These are phyloP conservation scores for Lichtheimia ornata DNA, from an alignment of 371 early-diverging fungal species.

Conservation along the genomic window DNA sequence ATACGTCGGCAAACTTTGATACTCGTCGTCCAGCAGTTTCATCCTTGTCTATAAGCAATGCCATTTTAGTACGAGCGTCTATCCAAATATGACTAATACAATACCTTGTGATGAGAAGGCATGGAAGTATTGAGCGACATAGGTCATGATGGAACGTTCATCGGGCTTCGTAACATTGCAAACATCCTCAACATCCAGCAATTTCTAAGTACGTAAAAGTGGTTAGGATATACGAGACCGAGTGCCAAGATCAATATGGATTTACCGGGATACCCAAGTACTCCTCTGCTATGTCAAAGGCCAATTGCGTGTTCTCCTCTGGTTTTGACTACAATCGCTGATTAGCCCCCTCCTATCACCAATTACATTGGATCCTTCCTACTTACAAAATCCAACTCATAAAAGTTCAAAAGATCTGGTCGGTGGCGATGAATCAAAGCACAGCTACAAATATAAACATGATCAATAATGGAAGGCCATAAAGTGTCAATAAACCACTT, in stretches of 20 bases:
- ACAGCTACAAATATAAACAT: slow-evolving; percentile 52
- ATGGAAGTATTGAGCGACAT: slow-evolving; percentile 98
- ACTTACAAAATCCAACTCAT: slow-evolving; percentile 73
- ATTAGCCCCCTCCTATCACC: not conserved
- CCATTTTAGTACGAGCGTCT: too few relatives aligned
- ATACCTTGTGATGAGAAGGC: slow-evolving; percentile 86
- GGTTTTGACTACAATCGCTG: slow-evolving; percentile 51
- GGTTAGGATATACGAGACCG: too few relatives aligned
- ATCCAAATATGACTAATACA: not conserved
- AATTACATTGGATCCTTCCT: not conserved
- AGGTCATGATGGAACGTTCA: slow-evolving; percentile 97
- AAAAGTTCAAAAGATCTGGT: slow-evolving; percentile 92
- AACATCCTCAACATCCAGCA: slow-evolving; percentile 96
- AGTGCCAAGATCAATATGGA: not conserved
- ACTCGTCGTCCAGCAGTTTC: slow-evolving; percentile 92
- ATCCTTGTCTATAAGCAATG: slow-evolving; percentile 59
- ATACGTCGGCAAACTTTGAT: slow-evolving; percentile 86
- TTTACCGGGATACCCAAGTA: slow-evolving; percentile 84
- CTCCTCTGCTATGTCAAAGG: slow-evolving; percentile 93
- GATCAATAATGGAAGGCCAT: slow-evolving; percentile 1
- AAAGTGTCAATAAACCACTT: slow-evolving; percentile 21
- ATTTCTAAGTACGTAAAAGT: slow-evolving; percentile 40
- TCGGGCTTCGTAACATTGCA: slow-evolving; percentile 95
- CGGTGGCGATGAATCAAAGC: slow-evolving; percentile 97
- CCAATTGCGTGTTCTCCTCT: slow-evolving; percentile 90